Percentiles rank a stretch among this genome's conserved stretches.
These are phyloP conservation scores for Poteriospumella lacustris DNA, from an alignment of 108 stramenopile genomes.

Conservation along the genomic window DNA sequence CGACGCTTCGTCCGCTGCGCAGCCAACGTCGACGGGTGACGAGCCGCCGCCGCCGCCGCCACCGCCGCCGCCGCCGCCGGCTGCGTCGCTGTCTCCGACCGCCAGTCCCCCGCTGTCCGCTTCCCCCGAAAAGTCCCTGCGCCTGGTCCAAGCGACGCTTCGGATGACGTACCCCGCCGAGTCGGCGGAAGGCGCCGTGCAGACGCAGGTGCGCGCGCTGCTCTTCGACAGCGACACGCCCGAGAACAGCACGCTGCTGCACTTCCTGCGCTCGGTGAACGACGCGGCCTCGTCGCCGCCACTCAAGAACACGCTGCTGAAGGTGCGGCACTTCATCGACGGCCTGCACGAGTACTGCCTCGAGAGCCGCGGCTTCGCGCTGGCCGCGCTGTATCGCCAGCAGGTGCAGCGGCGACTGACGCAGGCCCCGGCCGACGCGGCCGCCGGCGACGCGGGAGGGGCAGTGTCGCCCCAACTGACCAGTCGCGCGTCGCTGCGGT, in stretches of 20 bases:
- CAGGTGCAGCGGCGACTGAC: neutral
- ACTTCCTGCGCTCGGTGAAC: neutral
- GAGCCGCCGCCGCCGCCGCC: neutral
- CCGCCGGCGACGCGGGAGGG: neutral
- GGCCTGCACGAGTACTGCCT: slow-evolving; percentile 16
- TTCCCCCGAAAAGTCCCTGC: neutral
- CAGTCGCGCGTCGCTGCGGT: neutral
- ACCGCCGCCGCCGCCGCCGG: neutral
- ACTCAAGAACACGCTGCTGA: neutral
- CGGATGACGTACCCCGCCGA: neutral
- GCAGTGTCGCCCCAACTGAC: neutral
- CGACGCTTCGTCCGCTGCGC: neutral
- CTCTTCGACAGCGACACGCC: neutral
- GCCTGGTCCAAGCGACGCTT: too few relatives aligned
- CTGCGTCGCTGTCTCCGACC: neutral
- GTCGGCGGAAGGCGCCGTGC: neutral
- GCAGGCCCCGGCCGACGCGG: neutral
- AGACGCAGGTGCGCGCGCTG: neutral
- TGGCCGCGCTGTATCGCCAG: neutral
- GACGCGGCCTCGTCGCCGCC: neutral
- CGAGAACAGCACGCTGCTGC: neutral
- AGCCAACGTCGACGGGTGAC: neutral
- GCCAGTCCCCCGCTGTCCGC: neutral
- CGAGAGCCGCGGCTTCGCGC: neutral
- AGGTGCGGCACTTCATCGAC: slow-evolving; percentile 18